Base-by-base conservation (phyloP, 2,329 filamentous ascomycete genomes). In the Aschersonia sp. region DNA sequence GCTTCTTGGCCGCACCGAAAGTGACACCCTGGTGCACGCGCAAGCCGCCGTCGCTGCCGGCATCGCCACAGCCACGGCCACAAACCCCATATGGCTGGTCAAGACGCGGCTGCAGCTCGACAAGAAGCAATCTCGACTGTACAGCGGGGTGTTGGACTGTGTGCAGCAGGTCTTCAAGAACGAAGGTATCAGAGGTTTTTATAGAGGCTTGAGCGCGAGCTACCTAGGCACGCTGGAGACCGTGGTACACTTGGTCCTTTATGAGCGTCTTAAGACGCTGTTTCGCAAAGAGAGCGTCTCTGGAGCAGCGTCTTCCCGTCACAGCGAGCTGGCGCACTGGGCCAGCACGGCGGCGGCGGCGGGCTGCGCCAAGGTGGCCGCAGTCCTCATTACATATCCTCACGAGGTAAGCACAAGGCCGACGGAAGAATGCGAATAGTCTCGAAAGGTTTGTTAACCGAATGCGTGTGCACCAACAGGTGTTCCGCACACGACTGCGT, bases 341-440 rank as follows among this genome's bases (percentile, higher is more conserved):
- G 80, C 77, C 12, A 85, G 85, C 43, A 86, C 84, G 56, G 66
- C 85, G 30, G 74, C 76, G 45, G 83, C 83, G 41, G 85, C 87
- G n/a, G 86, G 86, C 35, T 74, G 76, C 40, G 84, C 87, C 5
- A 94, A 94, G 63, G 73, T 90, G 47, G 66, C 90, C 47, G 87
- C 87, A 6, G 81, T 85, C 32, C 70, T 88, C 40, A 66, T 84
- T 52, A 87, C 86, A 30, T 94, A 94, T 66, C 87, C 87, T 1
- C 87, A 94, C 59, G 87, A 94, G 70, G 83, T 85, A 58, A 12
- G 32, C 32, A 22, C 22, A 22, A 3, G 22, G 22, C 22, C 22
- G 22, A 22, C 22, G 22, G 22, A 22, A 22, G 22, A 22, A 22
- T 22, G 22, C 22, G 22, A 3, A 22, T 22, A 22, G 22, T 22